phyloP scores from a whole-genome alignment of 2,329 filamentous ascomycete genomes.

The Nannizziopsis barbatae region DNA sequence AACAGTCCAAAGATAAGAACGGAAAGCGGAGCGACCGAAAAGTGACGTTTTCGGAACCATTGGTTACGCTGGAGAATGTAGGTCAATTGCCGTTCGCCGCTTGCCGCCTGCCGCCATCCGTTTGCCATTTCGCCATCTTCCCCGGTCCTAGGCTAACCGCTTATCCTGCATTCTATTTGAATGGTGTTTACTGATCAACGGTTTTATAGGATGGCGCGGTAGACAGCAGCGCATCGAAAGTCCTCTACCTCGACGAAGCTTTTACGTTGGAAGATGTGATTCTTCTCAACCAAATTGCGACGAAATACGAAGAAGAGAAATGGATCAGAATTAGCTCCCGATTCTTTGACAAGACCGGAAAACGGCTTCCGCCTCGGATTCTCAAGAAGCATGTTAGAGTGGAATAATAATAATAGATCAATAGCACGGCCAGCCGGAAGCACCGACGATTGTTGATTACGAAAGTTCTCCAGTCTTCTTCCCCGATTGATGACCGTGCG shows the following conservation, averaged over 20 bases:
- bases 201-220: conserved; percentile 3
- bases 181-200: background rate
- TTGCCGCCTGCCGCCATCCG: background rate
- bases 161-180: too few relatives aligned
- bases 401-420: background rate
- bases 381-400: conserved; percentile 18
- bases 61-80: background rate
- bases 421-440: background rate
- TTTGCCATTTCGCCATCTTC: background rate
- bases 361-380: conserved; percentile 34
- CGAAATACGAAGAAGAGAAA: conserved; percentile 33
- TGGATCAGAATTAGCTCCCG: conserved; percentile 39
- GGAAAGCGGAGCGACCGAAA: conserved; percentile 1
- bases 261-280: conserved; percentile 21
- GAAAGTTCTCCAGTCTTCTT: background rate
- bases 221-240: conserved; percentile 4
- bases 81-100: background rate
- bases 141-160: background rate
- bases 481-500: background rate
- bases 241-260: conserved; percentile 21
- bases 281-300: conserved; percentile 35
- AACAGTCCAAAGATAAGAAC: conserved; percentile 3
- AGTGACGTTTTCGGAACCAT: conserved; percentile 14
- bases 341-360: conserved; percentile 42
- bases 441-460: background rate